Evolutionary conservation across 164 flowering plant genomes (phyloP).

Genomic region (Stephania cephalantha): DNA sequence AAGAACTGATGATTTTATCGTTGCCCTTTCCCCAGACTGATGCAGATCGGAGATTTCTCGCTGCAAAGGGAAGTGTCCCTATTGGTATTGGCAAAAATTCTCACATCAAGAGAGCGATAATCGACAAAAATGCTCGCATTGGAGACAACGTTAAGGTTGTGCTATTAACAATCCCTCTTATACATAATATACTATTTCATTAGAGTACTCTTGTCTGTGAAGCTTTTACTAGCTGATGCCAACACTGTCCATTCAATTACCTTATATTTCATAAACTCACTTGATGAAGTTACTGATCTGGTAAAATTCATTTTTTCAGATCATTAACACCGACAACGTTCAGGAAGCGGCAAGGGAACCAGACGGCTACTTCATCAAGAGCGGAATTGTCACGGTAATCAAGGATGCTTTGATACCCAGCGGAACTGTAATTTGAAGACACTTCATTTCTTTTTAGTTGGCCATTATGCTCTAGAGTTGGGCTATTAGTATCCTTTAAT

Average conservation of each 20-base stretch:
- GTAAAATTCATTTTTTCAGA: slow-evolving; percentile 35
- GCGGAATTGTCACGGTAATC: slow-evolving; percentile 89
- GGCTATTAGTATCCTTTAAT: not conserved
- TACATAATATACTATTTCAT: not conserved
- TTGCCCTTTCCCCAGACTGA: slow-evolving; percentile 58
- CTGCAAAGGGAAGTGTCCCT: slow-evolving; percentile 90
- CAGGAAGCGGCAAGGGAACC: slow-evolving; percentile 98
- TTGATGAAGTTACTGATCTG: not conserved
- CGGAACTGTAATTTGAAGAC: slow-evolving; percentile 58
- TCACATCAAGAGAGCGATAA: slow-evolving; percentile 93
- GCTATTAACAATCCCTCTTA: not conserved
- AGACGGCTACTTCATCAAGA: slow-evolving; percentile 96
- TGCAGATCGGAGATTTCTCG: slow-evolving; percentile 66
- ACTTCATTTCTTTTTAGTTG: not conserved
- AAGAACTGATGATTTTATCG: not conserved
- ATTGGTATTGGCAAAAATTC: slow-evolving; percentile 89
- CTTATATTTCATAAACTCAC: not conserved
- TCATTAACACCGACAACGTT: slow-evolving; percentile 66
- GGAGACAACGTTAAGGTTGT: slow-evolving; percentile 86
- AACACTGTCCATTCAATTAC: too few species aligned
- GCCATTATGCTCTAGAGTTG: not conserved
- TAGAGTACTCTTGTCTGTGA: not conserved
- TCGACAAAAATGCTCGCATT: slow-evolving; percentile 95
- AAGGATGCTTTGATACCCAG: slow-evolving; percentile 94
- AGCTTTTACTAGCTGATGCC: too few species aligned